Percentiles rank a stretch among this genome's conserved stretches.
These are phyloP conservation scores for Ampelomyces quisqualis DNA, from an alignment of 2,329 filamentous ascomycete species.

Conservation along the genomic window DNA sequence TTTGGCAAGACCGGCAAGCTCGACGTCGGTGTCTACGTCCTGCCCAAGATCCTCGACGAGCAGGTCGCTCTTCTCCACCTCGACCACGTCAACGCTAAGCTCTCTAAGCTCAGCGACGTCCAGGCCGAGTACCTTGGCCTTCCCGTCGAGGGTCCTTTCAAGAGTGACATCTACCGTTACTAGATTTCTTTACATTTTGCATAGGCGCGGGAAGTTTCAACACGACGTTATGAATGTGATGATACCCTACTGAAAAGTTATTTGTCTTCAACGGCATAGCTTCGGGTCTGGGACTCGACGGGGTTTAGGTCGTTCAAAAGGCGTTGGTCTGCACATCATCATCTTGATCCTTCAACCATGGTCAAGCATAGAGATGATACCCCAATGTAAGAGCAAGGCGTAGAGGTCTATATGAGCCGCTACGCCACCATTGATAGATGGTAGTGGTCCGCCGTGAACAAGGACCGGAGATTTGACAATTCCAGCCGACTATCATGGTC, in stretches of 20 bases:
- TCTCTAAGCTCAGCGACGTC: constrained; percentile 77
- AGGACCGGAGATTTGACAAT: constrained; percentile 22
- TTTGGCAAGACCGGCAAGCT: constrained; percentile 93
- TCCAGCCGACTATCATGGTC: constrained; percentile 15
- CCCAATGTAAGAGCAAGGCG: constrained; percentile 31
- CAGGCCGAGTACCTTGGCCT: constrained; percentile 96
- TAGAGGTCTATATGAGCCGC: constrained; percentile 16
- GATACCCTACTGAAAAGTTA: constrained; percentile 57
- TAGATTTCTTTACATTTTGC: constrained; percentile 37
- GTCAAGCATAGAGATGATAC: constrained; percentile 35
- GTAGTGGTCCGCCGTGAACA: constrained; percentile 19
- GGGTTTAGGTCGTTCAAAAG: constrained; percentile 37
- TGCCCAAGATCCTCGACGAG: constrained; percentile 99
- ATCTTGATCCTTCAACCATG: constrained; percentile 44
- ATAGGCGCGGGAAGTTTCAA: constrained; percentile 48
- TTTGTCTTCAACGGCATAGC: constrained; percentile 64
- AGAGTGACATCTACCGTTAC: constrained; percentile 78
- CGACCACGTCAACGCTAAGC: constrained; percentile 89
- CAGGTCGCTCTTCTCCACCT: constrained; percentile 95
- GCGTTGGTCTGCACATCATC: constrained; percentile 43
- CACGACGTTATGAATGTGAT: constrained; percentile 61
- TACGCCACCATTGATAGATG: constrained; percentile 22
- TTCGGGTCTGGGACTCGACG: constrained; percentile 35
- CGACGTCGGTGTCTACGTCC: constrained; percentile 87
- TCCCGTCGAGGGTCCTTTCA: constrained; percentile 85